Evolutionary conservation across 306 rosid species (phyloP).

Genomic region (Vigna radiata): DNA sequence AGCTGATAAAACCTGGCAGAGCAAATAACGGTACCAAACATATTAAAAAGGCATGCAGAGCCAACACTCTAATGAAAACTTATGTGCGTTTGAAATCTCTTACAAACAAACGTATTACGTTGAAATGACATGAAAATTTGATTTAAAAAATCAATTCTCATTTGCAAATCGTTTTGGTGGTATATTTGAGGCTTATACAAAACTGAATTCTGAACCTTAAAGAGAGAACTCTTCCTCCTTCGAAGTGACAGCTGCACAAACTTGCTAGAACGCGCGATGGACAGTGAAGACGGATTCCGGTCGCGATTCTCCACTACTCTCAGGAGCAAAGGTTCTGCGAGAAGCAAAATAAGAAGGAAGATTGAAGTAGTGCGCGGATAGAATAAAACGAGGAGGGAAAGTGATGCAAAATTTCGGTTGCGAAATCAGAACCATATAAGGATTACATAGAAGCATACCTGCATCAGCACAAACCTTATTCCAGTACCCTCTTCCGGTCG

Average conservation of each 20-base stretch:
- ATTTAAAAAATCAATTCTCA: constrained; percentile 9
- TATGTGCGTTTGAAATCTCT: neutral
- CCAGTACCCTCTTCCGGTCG: constrained; percentile 46
- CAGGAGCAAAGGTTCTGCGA: constrained; percentile 53
- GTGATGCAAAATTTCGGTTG: neutral
- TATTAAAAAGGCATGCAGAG: constrained; percentile 5
- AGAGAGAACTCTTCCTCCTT: constrained; percentile 48
- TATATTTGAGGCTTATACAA: neutral
- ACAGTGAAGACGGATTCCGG: constrained; percentile 41
- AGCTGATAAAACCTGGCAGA: constrained; percentile 61
- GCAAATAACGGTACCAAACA: constrained; percentile 18
- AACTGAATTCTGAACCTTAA: constrained; percentile 51
- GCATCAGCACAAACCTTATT: constrained; percentile 22
- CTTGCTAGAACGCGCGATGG: constrained; percentile 40
- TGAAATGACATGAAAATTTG: neutral
- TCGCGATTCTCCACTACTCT: constrained; percentile 43
- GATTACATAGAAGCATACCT: constrained; percentile 44
- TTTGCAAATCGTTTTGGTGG: neutral
- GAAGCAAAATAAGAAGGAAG: constrained; percentile 9
- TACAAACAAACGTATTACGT: neutral
- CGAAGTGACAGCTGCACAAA: constrained; percentile 48
- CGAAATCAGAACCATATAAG: neutral
- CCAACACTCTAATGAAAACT: neutral
- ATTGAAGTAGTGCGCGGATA: neutral
- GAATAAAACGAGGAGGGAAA: constrained; percentile 14